Conservation (phyloP, 306 rosid species). For the Quercus ilex region DNA sequence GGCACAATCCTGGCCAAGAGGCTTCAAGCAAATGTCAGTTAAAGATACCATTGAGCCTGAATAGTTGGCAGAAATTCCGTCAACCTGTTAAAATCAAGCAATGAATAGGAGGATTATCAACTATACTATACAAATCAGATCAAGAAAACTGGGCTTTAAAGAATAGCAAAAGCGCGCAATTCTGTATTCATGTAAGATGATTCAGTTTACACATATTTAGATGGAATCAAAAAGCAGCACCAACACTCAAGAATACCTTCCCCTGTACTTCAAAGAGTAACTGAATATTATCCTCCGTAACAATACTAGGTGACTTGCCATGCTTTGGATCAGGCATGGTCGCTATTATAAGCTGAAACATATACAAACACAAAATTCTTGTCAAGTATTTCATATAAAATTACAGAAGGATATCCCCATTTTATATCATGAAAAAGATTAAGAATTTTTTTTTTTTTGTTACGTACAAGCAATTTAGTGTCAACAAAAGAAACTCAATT, state of each 20-base stretch:
- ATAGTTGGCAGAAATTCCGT: constrained; percentile 70
- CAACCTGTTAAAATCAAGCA: constrained; percentile 51
- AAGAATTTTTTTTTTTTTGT: not conserved
- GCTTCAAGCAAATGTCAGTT: constrained; percentile 89
- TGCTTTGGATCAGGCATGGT: constrained; percentile 58
- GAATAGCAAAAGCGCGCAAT: not conserved
- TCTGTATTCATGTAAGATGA: constrained; percentile 6
- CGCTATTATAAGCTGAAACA: constrained; percentile 73
- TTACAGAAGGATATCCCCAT: not conserved
- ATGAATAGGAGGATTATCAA: not conserved
- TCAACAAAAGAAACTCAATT: not conserved
- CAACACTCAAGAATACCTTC: constrained; percentile 53
- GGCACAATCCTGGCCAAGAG: constrained; percentile 92
- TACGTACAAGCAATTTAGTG: not conserved
- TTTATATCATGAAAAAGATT: constrained; percentile 1
- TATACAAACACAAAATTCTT: constrained; percentile 18
- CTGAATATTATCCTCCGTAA: constrained; percentile 78
- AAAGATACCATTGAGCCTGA: constrained; percentile 66
- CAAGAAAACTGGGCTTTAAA: not conserved
- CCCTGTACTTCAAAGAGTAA: constrained; percentile 83
- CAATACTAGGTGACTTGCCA: constrained; percentile 67
- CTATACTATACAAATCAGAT: not conserved
- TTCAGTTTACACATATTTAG: not conserved
- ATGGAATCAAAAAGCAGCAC: constrained; percentile 14
- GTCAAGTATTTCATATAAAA: constrained; percentile 19